Base-by-base conservation (phyloP, 2,329 filamentous ascomycete genomes). In the Pezicula neosporulosa region DNA sequence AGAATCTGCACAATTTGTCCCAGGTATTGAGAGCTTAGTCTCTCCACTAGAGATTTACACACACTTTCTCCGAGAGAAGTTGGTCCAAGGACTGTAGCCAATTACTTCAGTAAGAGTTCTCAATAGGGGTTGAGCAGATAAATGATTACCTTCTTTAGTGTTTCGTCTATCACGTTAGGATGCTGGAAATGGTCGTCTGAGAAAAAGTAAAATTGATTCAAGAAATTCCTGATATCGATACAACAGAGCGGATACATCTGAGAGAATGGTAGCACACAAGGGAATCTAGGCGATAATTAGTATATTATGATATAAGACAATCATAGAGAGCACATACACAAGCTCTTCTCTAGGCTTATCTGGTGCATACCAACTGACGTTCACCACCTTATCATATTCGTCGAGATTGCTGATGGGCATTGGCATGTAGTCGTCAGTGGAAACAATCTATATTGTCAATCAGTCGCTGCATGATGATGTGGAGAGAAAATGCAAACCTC, bases 341-440 rank as follows among this genome's bases (percentile, higher is more conserved):
- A 96, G 80, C 60, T 94, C 83, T 54, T 92, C 84, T 28, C 81
- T 73, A 16, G 85, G 74, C 61, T 89, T 90, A 30, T 96, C 90
- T 41, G 92, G 92, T 1, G 82, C 86, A 68, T 96, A 97, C 93
- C 93, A 99, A 72, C 89, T 96, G 54, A 97, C 91, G 55, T 91
- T 94, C 57, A 97, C 83, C 35, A 99, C 93, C 64, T 97, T 96
- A 63, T 95, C 90, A 66, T 96, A 97, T 64, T 97, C 92, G 62
- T 96, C 92, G 15, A 80, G 72, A 18, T 87, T 91, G 63, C 91
- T 90, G 67, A 97, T 96, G 2, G 90, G 89, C 94, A 99, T 97
- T 2, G 94, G 95, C 93, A 99, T 99, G 70, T 99, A 99, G 70
- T 99, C 94, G 67, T 99, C 94, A 1, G 90, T 97, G n/a, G 89